phyloP scores from a whole-genome alignment of 202 grass and related monocot species.

The Schoenoplectus triqueter region DNA sequence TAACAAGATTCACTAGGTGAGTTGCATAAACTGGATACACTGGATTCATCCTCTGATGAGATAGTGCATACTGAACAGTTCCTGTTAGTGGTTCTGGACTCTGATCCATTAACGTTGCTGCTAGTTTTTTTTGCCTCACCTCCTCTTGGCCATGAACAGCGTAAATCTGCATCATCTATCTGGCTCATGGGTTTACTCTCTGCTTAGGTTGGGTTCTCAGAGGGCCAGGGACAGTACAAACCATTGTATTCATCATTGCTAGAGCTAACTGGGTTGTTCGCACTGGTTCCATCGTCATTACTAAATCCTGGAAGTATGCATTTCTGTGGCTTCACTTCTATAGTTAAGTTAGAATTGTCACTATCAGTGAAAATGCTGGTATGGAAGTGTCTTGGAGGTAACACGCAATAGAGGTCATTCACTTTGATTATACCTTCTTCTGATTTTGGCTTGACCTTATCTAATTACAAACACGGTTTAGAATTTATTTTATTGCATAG shows the following conservation, averaged over 20 bases:
- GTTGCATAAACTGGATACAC: slow-evolving; percentile 42
- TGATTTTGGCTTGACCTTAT: slow-evolving; percentile 34
- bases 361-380: background rate
- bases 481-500: slow-evolving; percentile 16
- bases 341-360: slow-evolving; percentile 8
- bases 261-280: slow-evolving; percentile 9
- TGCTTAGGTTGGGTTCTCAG: slow-evolving; percentile 2
- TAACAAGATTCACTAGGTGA: slow-evolving; percentile 37
- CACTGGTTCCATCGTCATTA: background rate
- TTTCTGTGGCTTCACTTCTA: background rate
- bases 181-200: background rate
- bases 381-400: slow-evolving; percentile 10
- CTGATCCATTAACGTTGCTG: background rate
- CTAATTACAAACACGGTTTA: slow-evolving; percentile 27
- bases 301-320: background rate
- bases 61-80: slow-evolving; percentile 49
- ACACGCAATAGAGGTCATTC: slow-evolving; percentile 32
- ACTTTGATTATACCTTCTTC: slow-evolving; percentile 12
- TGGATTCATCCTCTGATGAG: slow-evolving; percentile 39
- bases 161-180: slow-evolving; percentile 46
- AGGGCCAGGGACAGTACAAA: slow-evolving; percentile 49
- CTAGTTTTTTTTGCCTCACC: slow-evolving; percentile 44
- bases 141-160: slow-evolving; percentile 64
- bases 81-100: background rate
- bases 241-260: slow-evolving; percentile 35